Conservation (phyloP, 345 rosid genomes). For the Geranium rotundifolium region DNA sequence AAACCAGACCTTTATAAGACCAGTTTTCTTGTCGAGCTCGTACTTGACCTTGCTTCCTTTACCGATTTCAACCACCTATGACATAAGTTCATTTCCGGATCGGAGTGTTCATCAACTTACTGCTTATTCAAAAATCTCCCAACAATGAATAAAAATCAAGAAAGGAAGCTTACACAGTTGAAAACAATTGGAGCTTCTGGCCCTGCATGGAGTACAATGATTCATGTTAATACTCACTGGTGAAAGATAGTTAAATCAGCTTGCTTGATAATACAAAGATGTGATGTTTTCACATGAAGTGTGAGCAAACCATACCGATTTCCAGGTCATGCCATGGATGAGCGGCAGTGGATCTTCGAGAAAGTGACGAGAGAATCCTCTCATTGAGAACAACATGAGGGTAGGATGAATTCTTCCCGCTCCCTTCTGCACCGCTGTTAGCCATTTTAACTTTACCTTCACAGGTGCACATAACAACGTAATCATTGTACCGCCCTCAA, state of each 20-base stretch:
- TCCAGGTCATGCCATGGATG: conserved; percentile 98
- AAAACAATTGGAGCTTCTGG: conserved; percentile 80
- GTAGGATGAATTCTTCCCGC: conserved; percentile 7
- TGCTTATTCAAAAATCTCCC: background rate
- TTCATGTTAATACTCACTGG: conserved; percentile 1
- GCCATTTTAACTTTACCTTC: conserved; percentile 28
- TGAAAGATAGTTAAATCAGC: conserved; percentile 4
- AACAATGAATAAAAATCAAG: background rate
- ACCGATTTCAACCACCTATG: conserved; percentile 85
- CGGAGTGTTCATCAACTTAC: background rate
- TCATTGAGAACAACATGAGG: conserved; percentile 45
- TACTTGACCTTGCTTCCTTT: conserved; percentile 98
- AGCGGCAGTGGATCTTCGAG: conserved; percentile 67
- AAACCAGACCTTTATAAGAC: conserved; percentile 67
- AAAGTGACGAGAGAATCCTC: conserved; percentile 71
- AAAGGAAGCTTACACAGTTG: conserved; percentile 58
- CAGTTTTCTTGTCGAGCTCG: conserved; percentile 81
- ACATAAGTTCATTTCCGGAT: conserved; percentile 3
- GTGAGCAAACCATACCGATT: conserved; percentile 38
- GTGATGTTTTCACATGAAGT: background rate
- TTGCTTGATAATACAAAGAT: too few species aligned
- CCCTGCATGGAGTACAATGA: conserved; percentile 38
- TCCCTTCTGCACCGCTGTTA: conserved; percentile 26
- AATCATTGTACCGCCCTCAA: background rate
- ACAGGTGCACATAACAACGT: conserved; percentile 4